phyloP scores from a whole-genome alignment of 2,329 filamentous ascomycete genomes.

The Keithomyces neogunnii region DNA sequence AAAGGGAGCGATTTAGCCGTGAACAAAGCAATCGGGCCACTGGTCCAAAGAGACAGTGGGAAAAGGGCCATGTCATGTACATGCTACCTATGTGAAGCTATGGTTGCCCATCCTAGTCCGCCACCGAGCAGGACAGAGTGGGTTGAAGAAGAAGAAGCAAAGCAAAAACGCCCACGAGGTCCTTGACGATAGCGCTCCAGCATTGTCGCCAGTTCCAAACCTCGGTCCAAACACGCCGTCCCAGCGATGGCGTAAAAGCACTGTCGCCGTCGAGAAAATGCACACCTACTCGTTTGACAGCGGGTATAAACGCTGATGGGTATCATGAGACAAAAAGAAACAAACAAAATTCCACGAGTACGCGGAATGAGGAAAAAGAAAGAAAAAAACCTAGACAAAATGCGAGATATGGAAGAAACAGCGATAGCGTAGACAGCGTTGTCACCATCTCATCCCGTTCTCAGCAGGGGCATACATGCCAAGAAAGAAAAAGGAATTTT shows the following conservation, averaged over 20 bases:
- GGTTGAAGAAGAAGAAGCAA: not conserved
- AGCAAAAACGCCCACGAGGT: constrained; percentile 36
- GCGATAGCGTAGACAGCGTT: constrained; percentile 47
- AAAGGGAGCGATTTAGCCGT: too few species aligned
- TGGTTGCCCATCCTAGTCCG: too few species aligned
- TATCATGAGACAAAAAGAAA: constrained; percentile 27
- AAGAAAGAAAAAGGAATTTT: constrained; percentile 3
- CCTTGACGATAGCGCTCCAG: constrained; percentile 42
- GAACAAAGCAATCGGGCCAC: too few species aligned
- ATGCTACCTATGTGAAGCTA: too few species aligned
- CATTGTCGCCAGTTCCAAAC: constrained; percentile 39
- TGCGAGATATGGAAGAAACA: constrained; percentile 6
- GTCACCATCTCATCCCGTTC: constrained; percentile 19
- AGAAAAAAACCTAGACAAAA: constrained; percentile 7
- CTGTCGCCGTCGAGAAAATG: constrained; percentile 41
- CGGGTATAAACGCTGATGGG: constrained; percentile 37
- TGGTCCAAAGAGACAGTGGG: too few species aligned
- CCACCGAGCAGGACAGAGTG: too few species aligned
- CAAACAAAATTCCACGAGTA: constrained; percentile 1
- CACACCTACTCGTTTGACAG: constrained; percentile 30
- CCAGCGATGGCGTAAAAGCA: constrained; percentile 48
- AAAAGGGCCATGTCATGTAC: too few species aligned
- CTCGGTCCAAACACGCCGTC: constrained; percentile 45
- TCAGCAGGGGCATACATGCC: not conserved
- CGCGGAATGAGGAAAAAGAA: constrained; percentile 14